Conservation (phyloP, 1,139 yeast genomes). For the Yamadazyma siamensis region DNA sequence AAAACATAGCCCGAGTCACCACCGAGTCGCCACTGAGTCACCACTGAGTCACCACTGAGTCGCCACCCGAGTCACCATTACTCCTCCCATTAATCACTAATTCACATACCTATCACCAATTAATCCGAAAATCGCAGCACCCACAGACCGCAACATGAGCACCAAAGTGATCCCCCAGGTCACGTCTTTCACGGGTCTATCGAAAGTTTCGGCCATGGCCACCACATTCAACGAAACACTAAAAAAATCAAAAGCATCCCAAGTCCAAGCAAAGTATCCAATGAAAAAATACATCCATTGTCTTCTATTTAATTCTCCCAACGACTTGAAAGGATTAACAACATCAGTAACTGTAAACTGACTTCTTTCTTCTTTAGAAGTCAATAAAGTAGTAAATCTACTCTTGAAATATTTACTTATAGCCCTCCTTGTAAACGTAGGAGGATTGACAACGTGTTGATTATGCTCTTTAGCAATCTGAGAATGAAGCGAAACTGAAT, state of each 20-base stretch:
- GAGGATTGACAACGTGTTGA: constrained; percentile 30
- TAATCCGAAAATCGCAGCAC: constrained; percentile 37
- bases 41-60: too few species aligned
- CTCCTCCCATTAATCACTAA: too few species aligned
- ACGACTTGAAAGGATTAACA: constrained; percentile 33
- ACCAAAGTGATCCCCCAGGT: constrained; percentile 47
- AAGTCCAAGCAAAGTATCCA: constrained; percentile 40
- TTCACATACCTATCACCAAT: constrained; percentile 31
- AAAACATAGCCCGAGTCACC: too few species aligned
- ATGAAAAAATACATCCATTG: constrained; percentile 37
- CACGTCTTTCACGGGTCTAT: constrained; percentile 24
- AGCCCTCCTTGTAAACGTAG: constrained; percentile 23
- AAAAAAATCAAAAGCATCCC: constrained; percentile 42
- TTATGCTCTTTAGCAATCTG: constrained; percentile 21
- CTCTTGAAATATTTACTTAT: constrained; percentile 25
- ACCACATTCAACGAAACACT: constrained; percentile 33
- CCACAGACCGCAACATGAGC: constrained; percentile 43
- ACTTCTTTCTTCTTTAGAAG: constrained; percentile 24
- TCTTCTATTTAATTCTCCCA: constrained; percentile 23
- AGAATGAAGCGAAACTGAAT: constrained; percentile 9
- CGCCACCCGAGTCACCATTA: too few species aligned
- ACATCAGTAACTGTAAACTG: constrained; percentile 27
- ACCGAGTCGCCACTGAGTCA: too few species aligned
- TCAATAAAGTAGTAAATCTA: constrained; percentile 30
- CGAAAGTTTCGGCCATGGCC: constrained; percentile 27